phyloP scores from a whole-genome alignment of 164 flowering plant species.

The Paratinospora sagittata region DNA sequence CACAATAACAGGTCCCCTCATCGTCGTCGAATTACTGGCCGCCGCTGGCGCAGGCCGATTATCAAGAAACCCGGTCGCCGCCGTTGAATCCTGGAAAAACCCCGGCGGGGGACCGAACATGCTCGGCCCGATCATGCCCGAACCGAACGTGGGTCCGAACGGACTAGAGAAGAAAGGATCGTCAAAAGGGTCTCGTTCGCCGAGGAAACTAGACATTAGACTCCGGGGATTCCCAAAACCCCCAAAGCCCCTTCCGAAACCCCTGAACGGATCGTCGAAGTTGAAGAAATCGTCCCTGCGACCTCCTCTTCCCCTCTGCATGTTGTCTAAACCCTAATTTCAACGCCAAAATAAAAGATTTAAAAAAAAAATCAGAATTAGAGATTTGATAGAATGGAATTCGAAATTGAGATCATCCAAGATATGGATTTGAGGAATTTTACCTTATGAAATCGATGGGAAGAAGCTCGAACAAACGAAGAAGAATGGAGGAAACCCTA shows the following conservation, averaged over 20 bases:
- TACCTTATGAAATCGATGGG: not conserved
- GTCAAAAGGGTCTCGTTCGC: conserved; percentile 76
- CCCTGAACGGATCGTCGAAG: conserved; percentile 23
- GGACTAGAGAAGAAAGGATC: conserved; percentile 83
- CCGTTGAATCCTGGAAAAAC: conserved; percentile 9
- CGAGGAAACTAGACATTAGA: conserved; percentile 56
- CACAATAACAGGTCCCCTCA: conserved; percentile 43
- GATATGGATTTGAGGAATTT: no score
- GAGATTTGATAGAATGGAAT: not conserved
- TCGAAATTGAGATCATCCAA: not conserved
- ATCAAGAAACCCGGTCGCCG: conserved; percentile 14
- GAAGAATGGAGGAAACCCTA: conserved; percentile 1
- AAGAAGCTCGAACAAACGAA: not conserved
- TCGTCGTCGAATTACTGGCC: conserved; percentile 16
- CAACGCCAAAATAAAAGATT: not conserved
- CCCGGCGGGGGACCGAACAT: conserved; percentile 18
- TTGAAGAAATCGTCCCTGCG: conserved; percentile 30
- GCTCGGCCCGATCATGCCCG: conserved; percentile 22
- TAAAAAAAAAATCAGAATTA: not conserved
- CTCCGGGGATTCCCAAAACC: conserved; percentile 43
- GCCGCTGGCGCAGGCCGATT: conserved; percentile 36
- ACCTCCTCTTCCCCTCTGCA: conserved; percentile 46
- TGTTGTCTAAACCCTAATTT: conserved; percentile 13
- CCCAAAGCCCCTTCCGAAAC: conserved; percentile 29
- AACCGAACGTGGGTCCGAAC: conserved; percentile 32